These are phyloP conservation scores for Dendrostoma leiphaemia DNA, from an alignment of 2,329 filamentous ascomycete species.

Conservation along the genomic window DNA sequence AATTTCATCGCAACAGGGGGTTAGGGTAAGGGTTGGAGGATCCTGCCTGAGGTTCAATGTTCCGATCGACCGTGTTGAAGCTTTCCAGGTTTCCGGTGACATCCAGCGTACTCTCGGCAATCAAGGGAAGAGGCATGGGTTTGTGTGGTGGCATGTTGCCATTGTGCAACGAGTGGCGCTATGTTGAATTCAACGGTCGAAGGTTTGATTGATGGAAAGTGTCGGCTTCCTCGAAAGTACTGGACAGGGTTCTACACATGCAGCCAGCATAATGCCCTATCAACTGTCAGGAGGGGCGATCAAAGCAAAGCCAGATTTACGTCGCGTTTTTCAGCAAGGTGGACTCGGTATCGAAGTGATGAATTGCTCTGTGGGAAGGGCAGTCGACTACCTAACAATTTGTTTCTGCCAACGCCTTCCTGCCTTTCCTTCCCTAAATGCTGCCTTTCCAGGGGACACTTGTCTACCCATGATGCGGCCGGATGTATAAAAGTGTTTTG, in stretches of 20 bases:
- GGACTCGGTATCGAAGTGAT: no score
- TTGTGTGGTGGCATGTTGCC: background rate
- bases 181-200: background rate
- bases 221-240: no score
- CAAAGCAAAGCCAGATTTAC: no score
- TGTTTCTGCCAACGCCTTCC: slow-evolving; percentile 18
- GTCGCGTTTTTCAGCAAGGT: no score
- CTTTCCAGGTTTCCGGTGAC: no score
- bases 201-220: background rate
- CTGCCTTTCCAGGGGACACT: slow-evolving; percentile 16
- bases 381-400: slow-evolving; percentile 15
- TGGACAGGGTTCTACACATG: no score
- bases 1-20: background rate
- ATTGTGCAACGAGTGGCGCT: background rate
- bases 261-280: no score
- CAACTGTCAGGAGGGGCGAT: no score
- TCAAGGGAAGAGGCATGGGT: no score
- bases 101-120: no score
- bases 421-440: slow-evolving; percentile 9
- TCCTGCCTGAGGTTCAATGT: no score
- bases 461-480: slow-evolving; percentile 19
- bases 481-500: slow-evolving; percentile 4
- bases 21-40: slow-evolving; percentile 6
- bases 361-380: slow-evolving; percentile 11
- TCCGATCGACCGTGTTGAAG: background rate